A percentile compares a stretch with the other conserved stretches of the same genome.
These are phyloP conservation scores for Tricholoma saponaceum DNA, from an alignment of 768 basidiomycete species.

Conservation along the genomic window DNA sequence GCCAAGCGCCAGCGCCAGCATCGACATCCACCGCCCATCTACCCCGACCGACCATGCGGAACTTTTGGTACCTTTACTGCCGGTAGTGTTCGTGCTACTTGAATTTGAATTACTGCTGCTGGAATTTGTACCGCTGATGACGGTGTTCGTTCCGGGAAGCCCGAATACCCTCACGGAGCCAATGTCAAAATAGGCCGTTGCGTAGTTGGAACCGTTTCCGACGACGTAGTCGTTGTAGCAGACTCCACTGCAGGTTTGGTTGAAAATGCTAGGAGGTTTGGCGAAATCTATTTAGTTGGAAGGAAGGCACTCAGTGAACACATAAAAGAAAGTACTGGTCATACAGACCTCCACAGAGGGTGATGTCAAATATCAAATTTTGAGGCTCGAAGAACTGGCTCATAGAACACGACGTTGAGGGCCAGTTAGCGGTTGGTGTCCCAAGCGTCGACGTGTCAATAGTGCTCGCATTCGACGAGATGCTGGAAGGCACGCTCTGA, in stretches of 20 bases:
- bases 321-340: constrained; percentile 1
- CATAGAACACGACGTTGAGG: constrained; percentile 49
- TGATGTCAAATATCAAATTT: constrained; percentile 70
- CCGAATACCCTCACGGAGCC: constrained; percentile 52
- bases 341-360: constrained; percentile 55
- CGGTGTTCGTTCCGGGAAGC: constrained; percentile 23
- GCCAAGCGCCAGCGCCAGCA: background rate
- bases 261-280: constrained; percentile 47
- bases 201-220: constrained; percentile 56
- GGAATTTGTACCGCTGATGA: constrained; percentile 9
- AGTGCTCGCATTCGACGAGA: constrained; percentile 46
- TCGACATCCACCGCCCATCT: background rate
- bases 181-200: constrained; percentile 72
- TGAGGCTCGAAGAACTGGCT: constrained; percentile 56
- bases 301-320: constrained; percentile 4
- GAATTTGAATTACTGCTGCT: background rate
- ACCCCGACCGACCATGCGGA: background rate
- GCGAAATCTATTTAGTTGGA: constrained; percentile 37
- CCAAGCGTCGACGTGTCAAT: constrained; percentile 58
- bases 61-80: background rate
- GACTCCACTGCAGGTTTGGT: constrained; percentile 56
- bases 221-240: constrained; percentile 73
- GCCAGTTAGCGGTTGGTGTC: constrained; percentile 68
- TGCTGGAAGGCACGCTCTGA: constrained; percentile 39
- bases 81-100: background rate